phyloP scores from a whole-genome alignment of 2,329 filamentous ascomycete species.

The Trichoderma atroviride region DNA sequence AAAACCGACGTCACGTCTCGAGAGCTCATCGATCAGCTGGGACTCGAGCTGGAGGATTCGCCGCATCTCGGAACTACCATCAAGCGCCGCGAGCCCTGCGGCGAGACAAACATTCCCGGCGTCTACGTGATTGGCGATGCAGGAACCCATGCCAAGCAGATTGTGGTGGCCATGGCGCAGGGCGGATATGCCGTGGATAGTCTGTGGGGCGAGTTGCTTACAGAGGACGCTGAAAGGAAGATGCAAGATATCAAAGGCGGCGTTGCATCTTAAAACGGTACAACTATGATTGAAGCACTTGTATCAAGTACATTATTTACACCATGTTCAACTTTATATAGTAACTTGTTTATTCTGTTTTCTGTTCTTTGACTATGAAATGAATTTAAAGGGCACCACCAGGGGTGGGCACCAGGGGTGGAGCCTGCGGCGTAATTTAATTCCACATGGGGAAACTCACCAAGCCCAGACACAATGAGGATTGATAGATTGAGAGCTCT shows the following conservation, averaged over 20 bases:
- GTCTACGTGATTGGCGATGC: background rate
- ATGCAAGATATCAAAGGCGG: background rate
- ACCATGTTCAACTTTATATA: too few relatives aligned
- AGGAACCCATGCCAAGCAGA: background rate
- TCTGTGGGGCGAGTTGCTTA: background rate
- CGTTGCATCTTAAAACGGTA: too few relatives aligned
- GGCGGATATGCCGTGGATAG: background rate
- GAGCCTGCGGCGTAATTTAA: too few relatives aligned
- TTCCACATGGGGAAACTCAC: background rate
- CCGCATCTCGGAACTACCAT: background rate
- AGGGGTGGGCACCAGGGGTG: too few relatives aligned
- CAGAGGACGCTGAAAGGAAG: background rate
- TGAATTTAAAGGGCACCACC: too few relatives aligned
- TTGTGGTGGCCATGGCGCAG: background rate
- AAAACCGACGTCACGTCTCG: background rate
- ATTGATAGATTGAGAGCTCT: conserved; percentile 6
- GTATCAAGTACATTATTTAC: too few relatives aligned
- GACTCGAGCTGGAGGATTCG: background rate
- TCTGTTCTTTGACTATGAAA: too few relatives aligned
- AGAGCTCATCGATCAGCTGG: background rate
- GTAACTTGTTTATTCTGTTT: too few relatives aligned
- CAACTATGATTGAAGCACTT: too few relatives aligned
- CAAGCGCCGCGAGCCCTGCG: background rate
- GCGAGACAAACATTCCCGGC: background rate
- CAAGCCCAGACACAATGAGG: background rate